These are phyloP conservation scores for Globisporangium solare DNA, from an alignment of 352 stramenopile genomes.

Conservation along the genomic window DNA sequence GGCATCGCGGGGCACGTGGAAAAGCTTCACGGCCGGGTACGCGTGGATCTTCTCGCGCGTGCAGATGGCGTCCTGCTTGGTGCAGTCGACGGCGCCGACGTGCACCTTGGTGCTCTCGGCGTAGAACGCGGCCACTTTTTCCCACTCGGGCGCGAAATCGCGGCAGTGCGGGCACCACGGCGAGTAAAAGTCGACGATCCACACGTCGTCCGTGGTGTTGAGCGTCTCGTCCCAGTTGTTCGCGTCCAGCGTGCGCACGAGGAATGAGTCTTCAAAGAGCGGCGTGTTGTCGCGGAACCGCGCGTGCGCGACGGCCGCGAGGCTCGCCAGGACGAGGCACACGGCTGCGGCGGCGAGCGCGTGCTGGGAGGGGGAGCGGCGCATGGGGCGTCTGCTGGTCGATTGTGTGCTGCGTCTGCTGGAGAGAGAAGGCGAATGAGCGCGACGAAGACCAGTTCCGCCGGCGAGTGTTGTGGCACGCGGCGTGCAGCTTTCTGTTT, in stretches of 20 bases:
- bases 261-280: slow-evolving; percentile 68
- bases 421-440: not conserved
- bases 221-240: slow-evolving; percentile 40
- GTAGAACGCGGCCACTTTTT: slow-evolving; percentile 70
- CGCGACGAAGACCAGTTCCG: not conserved
- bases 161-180: slow-evolving; percentile 83
- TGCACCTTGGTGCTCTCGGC: slow-evolving; percentile 42
- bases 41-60: slow-evolving; percentile 51
- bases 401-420: not conserved
- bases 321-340: not conserved
- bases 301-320: not conserved
- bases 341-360: not conserved
- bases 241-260: slow-evolving; percentile 37
- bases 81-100: slow-evolving; percentile 79
- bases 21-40: slow-evolving; percentile 70
- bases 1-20: slow-evolving; percentile 50
- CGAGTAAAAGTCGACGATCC: slow-evolving; percentile 84
- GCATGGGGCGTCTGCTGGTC: not conserved
- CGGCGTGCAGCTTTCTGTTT: not conserved
- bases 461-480: too few relatives aligned
- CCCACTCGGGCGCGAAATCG: slow-evolving; percentile 69
- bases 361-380: not conserved
- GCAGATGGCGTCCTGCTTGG: slow-evolving; percentile 47
- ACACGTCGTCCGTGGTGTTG: slow-evolving; percentile 50
- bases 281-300: slow-evolving; percentile 45